A percentile compares a stretch with the other conserved stretches of the same genome.
Evolutionary conservation across 306 rosid species (phyloP).

Genomic region (Amphicarpaea edgeworthii): DNA sequence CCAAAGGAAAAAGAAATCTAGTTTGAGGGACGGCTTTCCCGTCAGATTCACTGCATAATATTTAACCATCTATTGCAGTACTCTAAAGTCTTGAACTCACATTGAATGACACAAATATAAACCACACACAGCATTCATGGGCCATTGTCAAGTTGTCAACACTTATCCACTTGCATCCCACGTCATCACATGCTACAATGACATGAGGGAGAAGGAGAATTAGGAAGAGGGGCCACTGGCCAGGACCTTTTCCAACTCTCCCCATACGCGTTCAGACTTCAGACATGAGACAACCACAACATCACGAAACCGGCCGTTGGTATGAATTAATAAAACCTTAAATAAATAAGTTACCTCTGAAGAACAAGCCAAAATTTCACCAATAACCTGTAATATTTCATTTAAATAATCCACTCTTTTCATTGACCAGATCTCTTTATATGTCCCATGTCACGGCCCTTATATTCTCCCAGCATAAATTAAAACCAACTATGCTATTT

Average conservation of each 20-base stretch:
- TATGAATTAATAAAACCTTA: slow-evolving; percentile 19
- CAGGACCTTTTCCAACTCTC: slow-evolving; percentile 53
- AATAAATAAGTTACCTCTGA: slow-evolving; percentile 5
- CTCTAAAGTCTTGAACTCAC: background rate
- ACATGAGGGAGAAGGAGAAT: slow-evolving; percentile 13
- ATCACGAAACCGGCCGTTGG: slow-evolving; percentile 66
- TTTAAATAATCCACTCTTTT: slow-evolving; percentile 39
- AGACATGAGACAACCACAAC: slow-evolving; percentile 51
- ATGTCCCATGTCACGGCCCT: slow-evolving; percentile 37
- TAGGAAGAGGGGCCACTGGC: too few species aligned
- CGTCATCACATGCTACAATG: slow-evolving; percentile 25
- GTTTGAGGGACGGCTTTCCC: background rate
- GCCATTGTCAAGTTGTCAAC: slow-evolving; percentile 23
- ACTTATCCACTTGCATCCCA: slow-evolving; percentile 32
- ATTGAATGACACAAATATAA: background rate
- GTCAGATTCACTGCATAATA: slow-evolving; percentile 18
- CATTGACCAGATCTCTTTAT: slow-evolving; percentile 58
- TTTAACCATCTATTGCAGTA: background rate
- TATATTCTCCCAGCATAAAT: slow-evolving; percentile 18
- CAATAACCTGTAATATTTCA: background rate
- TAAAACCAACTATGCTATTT: slow-evolving; percentile 35
- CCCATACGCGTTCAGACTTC: slow-evolving; percentile 54
- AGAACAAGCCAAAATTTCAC: slow-evolving; percentile 48
- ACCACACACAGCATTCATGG: background rate
- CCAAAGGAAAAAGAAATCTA: background rate